Evolutionary conservation across 1,284 basidiomycete genomes (phyloP).

Genomic region (Irpex sp.): DNA sequence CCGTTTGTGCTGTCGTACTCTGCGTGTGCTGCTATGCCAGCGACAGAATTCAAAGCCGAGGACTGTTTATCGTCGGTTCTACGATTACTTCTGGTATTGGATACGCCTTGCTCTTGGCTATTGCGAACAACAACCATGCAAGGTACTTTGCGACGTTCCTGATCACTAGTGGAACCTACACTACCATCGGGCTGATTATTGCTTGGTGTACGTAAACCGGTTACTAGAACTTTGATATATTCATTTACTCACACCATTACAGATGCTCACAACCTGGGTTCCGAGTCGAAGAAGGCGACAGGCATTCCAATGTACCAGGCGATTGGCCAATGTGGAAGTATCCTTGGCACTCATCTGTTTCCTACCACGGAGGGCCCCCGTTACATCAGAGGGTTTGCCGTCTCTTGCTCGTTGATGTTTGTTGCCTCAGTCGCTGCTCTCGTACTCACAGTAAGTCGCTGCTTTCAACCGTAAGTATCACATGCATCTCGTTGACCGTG

Average conservation of each 20-base stretch:
- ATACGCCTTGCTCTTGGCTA: slow-evolving; percentile 53
- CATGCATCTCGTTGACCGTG: neutral
- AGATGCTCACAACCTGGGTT: slow-evolving; percentile 54
- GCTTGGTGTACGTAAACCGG: slow-evolving; percentile 60
- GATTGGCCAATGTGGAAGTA: slow-evolving; percentile 68
- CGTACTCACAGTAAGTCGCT: slow-evolving; percentile 44
- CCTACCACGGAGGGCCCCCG: slow-evolving; percentile 56
- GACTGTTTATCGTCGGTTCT: slow-evolving; percentile 48
- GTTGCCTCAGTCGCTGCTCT: slow-evolving; percentile 49
- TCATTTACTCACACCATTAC: no score
- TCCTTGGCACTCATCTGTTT: slow-evolving; percentile 68
- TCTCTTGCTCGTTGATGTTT: slow-evolving; percentile 52
- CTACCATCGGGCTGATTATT: slow-evolving; percentile 58
- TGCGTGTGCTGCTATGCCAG: slow-evolving; percentile 60
- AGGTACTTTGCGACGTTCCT: slow-evolving; percentile 69
- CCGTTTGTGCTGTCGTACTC: slow-evolving; percentile 63
- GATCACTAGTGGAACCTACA: slow-evolving; percentile 64
- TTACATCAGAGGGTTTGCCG: slow-evolving; percentile 64
- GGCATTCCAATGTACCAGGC: slow-evolving; percentile 73
- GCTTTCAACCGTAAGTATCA: neutral
- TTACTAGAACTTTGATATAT: no score
- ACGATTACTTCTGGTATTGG: slow-evolving; percentile 54
- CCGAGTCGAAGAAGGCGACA: slow-evolving; percentile 71
- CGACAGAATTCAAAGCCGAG: slow-evolving; percentile 69
- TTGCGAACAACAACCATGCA: slow-evolving; percentile 40